phyloP scores from a whole-genome alignment of 257 asterid genomes.

The Linaria vulgaris region DNA sequence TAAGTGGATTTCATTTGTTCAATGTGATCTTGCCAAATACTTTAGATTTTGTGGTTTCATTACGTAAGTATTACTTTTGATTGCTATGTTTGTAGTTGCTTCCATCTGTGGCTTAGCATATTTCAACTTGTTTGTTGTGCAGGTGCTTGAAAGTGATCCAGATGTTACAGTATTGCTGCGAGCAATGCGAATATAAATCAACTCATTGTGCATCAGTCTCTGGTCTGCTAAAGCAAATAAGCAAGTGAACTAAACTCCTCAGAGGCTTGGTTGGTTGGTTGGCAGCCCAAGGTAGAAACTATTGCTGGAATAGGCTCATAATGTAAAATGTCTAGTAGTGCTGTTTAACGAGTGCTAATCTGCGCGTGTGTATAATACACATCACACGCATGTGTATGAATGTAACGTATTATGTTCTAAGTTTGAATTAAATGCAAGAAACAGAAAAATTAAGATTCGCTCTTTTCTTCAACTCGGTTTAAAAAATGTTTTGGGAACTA shows the following conservation, averaged over 20 bases:
- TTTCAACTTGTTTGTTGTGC: constrained; percentile 28
- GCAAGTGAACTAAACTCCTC: constrained; percentile 39
- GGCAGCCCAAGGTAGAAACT: constrained; percentile 5
- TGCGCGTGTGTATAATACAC: no score
- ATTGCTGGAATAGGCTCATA: no score
- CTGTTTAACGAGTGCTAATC: no score
- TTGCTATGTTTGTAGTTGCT: background rate
- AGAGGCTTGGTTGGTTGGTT: constrained; percentile 2
- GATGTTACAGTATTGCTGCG: constrained; percentile 75
- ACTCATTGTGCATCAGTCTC: constrained; percentile 93
- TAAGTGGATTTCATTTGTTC: no score
- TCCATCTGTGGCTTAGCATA: background rate
- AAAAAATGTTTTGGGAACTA: constrained; percentile 20
- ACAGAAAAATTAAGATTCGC: background rate
- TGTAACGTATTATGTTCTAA: no score
- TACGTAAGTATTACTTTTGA: background rate
- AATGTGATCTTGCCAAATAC: background rate
- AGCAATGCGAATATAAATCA: constrained; percentile 76
- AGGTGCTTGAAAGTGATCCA: constrained; percentile 84
- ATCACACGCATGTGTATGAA: no score
- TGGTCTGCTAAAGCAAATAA: constrained; percentile 75
- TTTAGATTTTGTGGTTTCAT: background rate
- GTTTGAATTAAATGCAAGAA: no score
- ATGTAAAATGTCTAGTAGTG: no score
- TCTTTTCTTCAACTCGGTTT: background rate